These are phyloP conservation scores for Eucalyptus polyanthemos DNA, from an alignment of 345 rosid genomes.

Conservation along the genomic window DNA sequence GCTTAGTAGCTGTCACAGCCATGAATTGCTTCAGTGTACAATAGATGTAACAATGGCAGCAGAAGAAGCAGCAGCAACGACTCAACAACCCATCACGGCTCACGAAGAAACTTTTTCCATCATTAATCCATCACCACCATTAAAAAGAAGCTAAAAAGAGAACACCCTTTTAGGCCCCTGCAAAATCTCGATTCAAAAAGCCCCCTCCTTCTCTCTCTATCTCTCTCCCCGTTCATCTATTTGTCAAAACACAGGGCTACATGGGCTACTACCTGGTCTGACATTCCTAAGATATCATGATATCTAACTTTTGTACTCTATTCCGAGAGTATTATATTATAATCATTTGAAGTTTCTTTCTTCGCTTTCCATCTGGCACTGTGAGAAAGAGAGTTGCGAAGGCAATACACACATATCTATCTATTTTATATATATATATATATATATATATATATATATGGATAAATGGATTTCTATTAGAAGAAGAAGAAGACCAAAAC, in stretches of 20 bases:
- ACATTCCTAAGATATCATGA: constrained; percentile 33
- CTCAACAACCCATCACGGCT: constrained; percentile 22
- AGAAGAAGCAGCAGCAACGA: neutral
- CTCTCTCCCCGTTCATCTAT: neutral
- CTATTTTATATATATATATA: too few species aligned
- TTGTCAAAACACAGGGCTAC: constrained; percentile 19
- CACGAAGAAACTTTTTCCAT: neutral
- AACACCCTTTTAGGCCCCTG: constrained; percentile 8
- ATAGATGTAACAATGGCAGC: constrained; percentile 12
- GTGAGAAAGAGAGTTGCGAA: neutral
- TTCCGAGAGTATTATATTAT: neutral
- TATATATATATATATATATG: too few species aligned
- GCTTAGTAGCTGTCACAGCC: constrained; percentile 30
- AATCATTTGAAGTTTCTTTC: neutral
- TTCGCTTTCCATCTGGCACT: constrained; percentile 4
- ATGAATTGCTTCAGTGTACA: constrained; percentile 18
- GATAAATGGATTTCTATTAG: neutral
- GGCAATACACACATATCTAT: neutral
- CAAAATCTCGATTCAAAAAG: neutral
- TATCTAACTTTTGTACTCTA: constrained; percentile 2
- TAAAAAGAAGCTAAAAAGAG: neutral
- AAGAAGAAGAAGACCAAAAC: neutral
- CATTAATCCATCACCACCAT: neutral
- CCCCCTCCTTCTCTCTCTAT: neutral
- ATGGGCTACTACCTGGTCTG: constrained; percentile 19